These are phyloP conservation scores for Coemansia pectinata DNA, from an alignment of 192 early-diverging fungal species.

Conservation along the genomic window DNA sequence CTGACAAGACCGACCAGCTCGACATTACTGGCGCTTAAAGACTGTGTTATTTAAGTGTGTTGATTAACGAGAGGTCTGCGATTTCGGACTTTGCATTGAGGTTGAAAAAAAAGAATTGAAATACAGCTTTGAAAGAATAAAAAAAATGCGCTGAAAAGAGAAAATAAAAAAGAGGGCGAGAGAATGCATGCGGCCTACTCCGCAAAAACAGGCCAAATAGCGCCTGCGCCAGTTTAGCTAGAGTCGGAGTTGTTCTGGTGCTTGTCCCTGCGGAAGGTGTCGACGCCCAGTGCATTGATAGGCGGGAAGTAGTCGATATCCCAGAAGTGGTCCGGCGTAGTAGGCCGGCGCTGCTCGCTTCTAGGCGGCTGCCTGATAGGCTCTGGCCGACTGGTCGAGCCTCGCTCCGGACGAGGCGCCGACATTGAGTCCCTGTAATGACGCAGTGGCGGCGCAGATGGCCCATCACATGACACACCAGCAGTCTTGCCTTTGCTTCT, in stretches of 20 bases:
- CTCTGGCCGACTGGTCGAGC: background rate
- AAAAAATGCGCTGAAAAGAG: background rate
- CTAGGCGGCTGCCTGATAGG: conserved; percentile 4
- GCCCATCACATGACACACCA: background rate
- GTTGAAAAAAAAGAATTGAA: conserved; percentile 7
- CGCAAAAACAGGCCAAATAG: background rate
- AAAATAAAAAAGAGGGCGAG: background rate
- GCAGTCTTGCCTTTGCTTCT: conserved; percentile 17
- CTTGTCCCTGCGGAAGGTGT: conserved; percentile 21
- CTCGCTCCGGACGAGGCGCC: conserved; percentile 2
- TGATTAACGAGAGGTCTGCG: background rate
- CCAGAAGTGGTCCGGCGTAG: conserved; percentile 51
- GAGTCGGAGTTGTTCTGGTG: background rate
- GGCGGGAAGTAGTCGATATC: conserved; percentile 50
- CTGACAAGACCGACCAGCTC: conserved; percentile 34
- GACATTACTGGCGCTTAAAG: conserved; percentile 31
- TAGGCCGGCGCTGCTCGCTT: conserved; percentile 34
- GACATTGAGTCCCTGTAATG: background rate
- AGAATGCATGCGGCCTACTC: background rate
- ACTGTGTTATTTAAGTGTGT: background rate
- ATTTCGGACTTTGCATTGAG: background rate
- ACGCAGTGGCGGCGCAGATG: background rate
- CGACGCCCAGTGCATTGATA: conserved; percentile 38
- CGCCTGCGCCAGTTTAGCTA: background rate
- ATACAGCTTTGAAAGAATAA: background rate